Base-by-base conservation (phyloP, 1,284 basidiomycete species). In the Ustilago cynodontis region DNA sequence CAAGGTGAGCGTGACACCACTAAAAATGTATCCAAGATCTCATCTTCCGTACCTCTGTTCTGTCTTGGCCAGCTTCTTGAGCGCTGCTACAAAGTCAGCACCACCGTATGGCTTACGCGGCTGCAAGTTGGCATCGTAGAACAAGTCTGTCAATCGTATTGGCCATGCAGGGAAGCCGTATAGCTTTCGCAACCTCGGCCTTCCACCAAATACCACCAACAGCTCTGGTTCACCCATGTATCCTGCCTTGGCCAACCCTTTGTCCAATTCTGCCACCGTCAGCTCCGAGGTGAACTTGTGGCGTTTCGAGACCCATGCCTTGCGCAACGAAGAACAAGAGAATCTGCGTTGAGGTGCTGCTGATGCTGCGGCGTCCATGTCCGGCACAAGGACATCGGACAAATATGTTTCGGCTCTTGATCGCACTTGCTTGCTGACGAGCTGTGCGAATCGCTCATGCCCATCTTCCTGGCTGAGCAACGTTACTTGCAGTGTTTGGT, bases 81-180 rank as follows among this genome's bases (percentile, higher is more conserved):
- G n/a, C 6, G 73, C 73, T 2, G 39, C 53, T 1, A 68, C 61
- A 57, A 67, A 76, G 47, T 76, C 65, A 7, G 20, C n/a, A 0
- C 31, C 22, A 1, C 43, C 47, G 39, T 71, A 76, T 2, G 54
- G n/a, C 16, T 16, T 13, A n/a, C 37, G 28, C 11, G 41, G 33
- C 9, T 45, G 55, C 31, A 57, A 31, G 11, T 22, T 11, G 2
- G 57, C n/a, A 51, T 76, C 73, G 41, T 59, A 71, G 31, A 76
- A 71, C 31, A 76, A 51, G 62, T 76, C 73, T 16, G 64, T 54
- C n/a, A 76, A 18, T 20, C 73, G 31, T 20, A 76, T 33, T 22
- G 73, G 54, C 73, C 73, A 76, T 2, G 73, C 64, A n/a, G 73
- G 73, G 43, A 71, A 71, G 11, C 73, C 73, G 24, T 76, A 41